Base-by-base conservation (phyloP, 139 green algal genomes). In the Micromonas pusilla region DNA sequence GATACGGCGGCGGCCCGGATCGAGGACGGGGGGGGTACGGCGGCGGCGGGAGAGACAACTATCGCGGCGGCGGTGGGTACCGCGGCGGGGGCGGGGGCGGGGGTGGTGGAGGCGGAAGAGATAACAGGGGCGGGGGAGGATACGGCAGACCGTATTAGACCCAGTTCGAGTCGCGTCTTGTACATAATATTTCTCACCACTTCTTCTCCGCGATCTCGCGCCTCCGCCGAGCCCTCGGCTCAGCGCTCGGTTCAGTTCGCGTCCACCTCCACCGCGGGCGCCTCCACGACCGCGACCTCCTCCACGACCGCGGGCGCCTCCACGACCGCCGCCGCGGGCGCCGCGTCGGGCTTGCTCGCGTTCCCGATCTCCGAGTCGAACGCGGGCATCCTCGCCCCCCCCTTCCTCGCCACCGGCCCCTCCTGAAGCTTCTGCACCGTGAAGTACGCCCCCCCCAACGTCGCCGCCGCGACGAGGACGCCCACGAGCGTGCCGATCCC, bases 1-100 rank as follows among this genome's bases (percentile, higher is more conserved):
- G 73, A n/a, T 73, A 73, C 23, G 19, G 33, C 25, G 73, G 73
- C 54, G 73, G 60, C 21, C 33, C n/a, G n/a, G n/a, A n/a, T n/a
- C n/a, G n/a, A n/a, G n/a, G n/a, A n/a, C n/a, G 73, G 19, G 60
- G 73, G 13, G 73, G 73, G 4, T 57, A 72, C 73, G 60, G 73
- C 1, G 60, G 60, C 31, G 57, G 72, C 1, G 68, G 37, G 34
- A 19, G 68, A 74, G 19, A 74, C 5, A 23, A 28, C 34, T 21
- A 28, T 20, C 23, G 67, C 25, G 31, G 67, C 3, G 34, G 67
- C 25, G 70, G 37, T 31, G 21, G 70, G 20, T 30, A 32, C 33
- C 23, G 67, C 25, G 31, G 67, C 3, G 34, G 67, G 21, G 70
- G 37, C n/a, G 21, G 70, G 20, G 33, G 33, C 9, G 70, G 70